These are phyloP conservation scores for Dactylellina leptospora DNA, from an alignment of 2,329 filamentous ascomycete species.

Conservation along the genomic window DNA sequence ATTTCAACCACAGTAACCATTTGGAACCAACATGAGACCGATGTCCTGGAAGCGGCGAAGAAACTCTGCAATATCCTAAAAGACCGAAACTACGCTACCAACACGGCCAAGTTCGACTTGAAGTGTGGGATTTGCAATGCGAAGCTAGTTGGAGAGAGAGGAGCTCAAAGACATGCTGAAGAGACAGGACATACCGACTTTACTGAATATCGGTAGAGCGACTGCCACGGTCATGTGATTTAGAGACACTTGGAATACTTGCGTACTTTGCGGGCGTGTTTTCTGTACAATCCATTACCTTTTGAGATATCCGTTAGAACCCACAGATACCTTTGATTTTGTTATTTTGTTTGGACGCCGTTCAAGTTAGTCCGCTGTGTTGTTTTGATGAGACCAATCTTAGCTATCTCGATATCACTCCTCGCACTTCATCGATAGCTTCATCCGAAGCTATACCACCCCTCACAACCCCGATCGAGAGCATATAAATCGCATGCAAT, in stretches of 20 bases:
- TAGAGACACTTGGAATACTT: too few relatives aligned
- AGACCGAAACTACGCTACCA: conserved; percentile 83
- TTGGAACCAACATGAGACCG: conserved; percentile 68
- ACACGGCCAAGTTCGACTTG: conserved; percentile 81
- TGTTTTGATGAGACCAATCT: too few relatives aligned
- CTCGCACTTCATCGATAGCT: not conserved
- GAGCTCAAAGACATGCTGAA: conserved; percentile 70
- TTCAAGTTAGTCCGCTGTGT: too few relatives aligned
- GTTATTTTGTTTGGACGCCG: too few relatives aligned
- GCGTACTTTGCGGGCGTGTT: too few relatives aligned
- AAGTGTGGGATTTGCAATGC: conserved; percentile 78
- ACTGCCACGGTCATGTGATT: too few relatives aligned
- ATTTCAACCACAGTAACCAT: conserved; percentile 57
- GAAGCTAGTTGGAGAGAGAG: conserved; percentile 73
- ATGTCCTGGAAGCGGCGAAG: conserved; percentile 74
- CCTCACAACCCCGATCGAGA: not conserved
- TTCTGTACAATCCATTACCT: too few relatives aligned
- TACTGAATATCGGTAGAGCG: conserved; percentile 53
- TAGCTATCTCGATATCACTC: too few relatives aligned
- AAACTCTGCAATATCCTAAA: conserved; percentile 73
- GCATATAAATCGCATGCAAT: not conserved
- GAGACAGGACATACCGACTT: conserved; percentile 70
- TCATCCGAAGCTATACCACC: not conserved
- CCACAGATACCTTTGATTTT: too few relatives aligned
- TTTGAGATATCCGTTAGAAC: too few relatives aligned